phyloP scores from a whole-genome alignment of 2,329 filamentous ascomycete genomes.

The Raffaelea albimanens region DNA sequence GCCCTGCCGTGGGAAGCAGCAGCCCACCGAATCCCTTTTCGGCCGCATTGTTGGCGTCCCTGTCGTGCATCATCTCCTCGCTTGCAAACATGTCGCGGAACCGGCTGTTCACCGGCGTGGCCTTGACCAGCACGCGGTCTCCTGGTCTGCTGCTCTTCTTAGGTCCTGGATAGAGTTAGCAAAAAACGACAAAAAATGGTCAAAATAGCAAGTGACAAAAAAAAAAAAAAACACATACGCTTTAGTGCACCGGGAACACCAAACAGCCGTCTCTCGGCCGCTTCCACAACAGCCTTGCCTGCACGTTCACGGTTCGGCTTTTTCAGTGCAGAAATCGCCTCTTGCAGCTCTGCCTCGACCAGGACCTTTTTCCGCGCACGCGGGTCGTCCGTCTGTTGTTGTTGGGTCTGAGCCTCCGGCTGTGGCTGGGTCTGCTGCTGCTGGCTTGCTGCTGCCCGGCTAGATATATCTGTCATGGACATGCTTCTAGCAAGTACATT shows the following conservation, averaged over 20 bases:
- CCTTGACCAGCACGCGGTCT: slow-evolving; percentile 41
- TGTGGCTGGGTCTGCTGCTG: no score
- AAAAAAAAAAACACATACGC: no score
- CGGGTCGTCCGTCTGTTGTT: slow-evolving; percentile 39
- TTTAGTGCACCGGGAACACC: no score
- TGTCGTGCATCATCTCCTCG: background rate
- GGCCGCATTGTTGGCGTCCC: no score
- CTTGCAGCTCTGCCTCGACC: slow-evolving; percentile 60
- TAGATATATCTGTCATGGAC: no score
- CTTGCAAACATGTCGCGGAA: slow-evolving; percentile 39
- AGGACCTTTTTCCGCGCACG: slow-evolving; percentile 57
- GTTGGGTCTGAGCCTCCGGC: slow-evolving; percentile 30
- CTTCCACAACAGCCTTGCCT: slow-evolving; percentile 57
- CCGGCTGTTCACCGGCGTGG: slow-evolving; percentile 45
- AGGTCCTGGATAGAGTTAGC: slow-evolving; percentile 21
- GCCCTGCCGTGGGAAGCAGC: no score
- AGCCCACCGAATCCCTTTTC: no score
- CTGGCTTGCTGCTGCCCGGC: no score
- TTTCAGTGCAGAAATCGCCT: slow-evolving; percentile 64
- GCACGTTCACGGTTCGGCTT: slow-evolving; percentile 67
- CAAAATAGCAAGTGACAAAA: no score
- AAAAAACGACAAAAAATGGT: background rate
- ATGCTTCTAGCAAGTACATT: slow-evolving; percentile 27
- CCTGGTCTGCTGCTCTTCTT: slow-evolving; percentile 32
- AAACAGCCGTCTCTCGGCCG: slow-evolving; percentile 50